Evolutionary conservation across 2,329 filamentous ascomycete species (phyloP), one percentile per base, ranked within the genome.

Genomic region (Lecanicillium sp.): DNA sequence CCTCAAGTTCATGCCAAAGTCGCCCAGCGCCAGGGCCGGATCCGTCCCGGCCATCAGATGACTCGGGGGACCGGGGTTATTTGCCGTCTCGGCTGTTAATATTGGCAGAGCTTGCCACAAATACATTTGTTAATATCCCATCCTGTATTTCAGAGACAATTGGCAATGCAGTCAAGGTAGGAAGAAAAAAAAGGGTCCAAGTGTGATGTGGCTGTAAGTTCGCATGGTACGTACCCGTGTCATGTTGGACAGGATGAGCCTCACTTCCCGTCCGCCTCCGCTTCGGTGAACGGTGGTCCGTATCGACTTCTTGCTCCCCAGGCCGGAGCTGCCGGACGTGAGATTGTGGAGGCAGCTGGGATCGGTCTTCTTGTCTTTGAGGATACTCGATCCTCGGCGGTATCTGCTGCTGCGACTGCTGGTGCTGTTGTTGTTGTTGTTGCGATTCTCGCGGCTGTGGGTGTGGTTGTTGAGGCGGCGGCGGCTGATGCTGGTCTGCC

Each of bases 1-100:
- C 24, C 62, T 61, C 52, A 68, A 60, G 48, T 57, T 58, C 52
- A 69, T 67, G 58, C 58, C 56, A 55, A 67, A 66, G 50, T 66
- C 59, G 51, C 56, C 54, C 38, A 62, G 54, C 29, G 60, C 62
- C 44, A 67, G 51, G 37, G 56, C 53, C 29, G 60, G 49, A 20
- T 65, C 56, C 45, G 59, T 54, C 15, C 11, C 21, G 10, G 40
- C 21, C 20, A 39, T 40, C 19, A 44, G 10, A 20, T 39, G 40
- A n/a, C 21, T 26, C 24, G 33, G 33, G 19, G 29, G n/a, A 15
- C 19, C 35, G 33, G 35, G 47, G 12, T 35, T 21, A 11, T 17
- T 20, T 3, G 26, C 41, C 45, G 45, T 37, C n/a, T 35, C 24
- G 9, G 30, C 41, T 48, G 45, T 27, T 44, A 44, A 38, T 49